Percentiles rank a stretch among this genome's conserved stretches.
Conservation (phyloP, 768 basidiomycete species). For the Mycena maculata region DNA sequence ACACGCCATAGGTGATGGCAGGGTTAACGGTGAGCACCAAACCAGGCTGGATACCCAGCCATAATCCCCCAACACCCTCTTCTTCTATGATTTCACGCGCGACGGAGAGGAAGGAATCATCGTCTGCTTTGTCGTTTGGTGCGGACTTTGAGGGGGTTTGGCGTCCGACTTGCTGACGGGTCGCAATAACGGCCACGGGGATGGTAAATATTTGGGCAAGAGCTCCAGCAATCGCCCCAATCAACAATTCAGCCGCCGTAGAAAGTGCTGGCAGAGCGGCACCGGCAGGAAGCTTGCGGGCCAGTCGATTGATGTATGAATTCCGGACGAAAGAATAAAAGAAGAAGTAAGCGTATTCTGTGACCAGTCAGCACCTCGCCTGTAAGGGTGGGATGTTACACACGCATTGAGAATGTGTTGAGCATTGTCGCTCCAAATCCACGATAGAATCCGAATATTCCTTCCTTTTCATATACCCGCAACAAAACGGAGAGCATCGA, state of each 20-base stretch:
- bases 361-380: not conserved
- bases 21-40: constrained; percentile 97
- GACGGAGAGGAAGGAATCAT: constrained; percentile 83
- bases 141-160: constrained; percentile 24
- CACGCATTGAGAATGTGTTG: constrained; percentile 97
- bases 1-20: constrained; percentile 96
- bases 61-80: constrained; percentile 88
- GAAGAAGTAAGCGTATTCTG: constrained; percentile 99
- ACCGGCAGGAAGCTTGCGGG: constrained; percentile 67
- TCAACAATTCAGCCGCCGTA: constrained; percentile 82
- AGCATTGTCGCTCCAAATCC: constrained; percentile 98
- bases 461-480: constrained; percentile 83
- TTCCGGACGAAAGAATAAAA: constrained; percentile 94
- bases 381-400: constrained; percentile 49
- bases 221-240: constrained; percentile 93
- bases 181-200: constrained; percentile 97
- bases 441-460: constrained; percentile 84
- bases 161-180: constrained; percentile 91
- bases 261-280: constrained; percentile 72
- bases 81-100: constrained; percentile 89
- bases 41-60: constrained; percentile 93
- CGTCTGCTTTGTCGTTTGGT: constrained; percentile 42
- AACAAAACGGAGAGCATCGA: constrained; percentile 75
- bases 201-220: constrained; percentile 98
- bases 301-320: constrained; percentile 80